phyloP scores from a whole-genome alignment of 805 yeast genomes.

The Candida sithepensis region DNA sequence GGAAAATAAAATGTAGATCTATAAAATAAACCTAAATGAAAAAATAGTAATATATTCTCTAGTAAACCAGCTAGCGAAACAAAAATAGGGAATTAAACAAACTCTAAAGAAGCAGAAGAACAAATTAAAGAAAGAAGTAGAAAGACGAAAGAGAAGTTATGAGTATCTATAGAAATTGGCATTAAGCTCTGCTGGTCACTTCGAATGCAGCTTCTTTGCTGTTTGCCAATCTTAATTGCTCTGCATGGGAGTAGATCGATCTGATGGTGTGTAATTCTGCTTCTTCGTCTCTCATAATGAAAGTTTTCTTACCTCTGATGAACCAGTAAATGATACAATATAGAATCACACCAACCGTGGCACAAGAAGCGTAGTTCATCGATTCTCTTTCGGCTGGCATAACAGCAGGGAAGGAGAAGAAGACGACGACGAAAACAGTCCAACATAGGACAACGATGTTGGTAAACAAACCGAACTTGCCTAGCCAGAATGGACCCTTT shows the following conservation, averaged over 20 bases:
- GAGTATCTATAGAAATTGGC: background rate
- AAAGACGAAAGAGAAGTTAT: background rate
- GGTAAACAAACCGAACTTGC: slow-evolving; percentile 47
- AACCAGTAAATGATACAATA: slow-evolving; percentile 54
- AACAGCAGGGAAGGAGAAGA: slow-evolving; percentile 61
- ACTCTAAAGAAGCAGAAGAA: too few species aligned
- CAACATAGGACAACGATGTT: slow-evolving; percentile 51
- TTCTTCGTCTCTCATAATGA: slow-evolving; percentile 18
- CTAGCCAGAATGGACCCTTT: slow-evolving; percentile 69
- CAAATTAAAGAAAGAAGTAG: too few species aligned
- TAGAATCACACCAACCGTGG: slow-evolving; percentile 42
- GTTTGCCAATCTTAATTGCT: background rate
- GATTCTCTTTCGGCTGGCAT: slow-evolving; percentile 58
- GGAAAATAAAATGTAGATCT: too few species aligned
- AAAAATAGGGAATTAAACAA: too few species aligned
- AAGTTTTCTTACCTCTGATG: slow-evolving; percentile 29
- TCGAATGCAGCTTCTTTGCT: background rate
- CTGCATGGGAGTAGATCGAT: slow-evolving; percentile 1
- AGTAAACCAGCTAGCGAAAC: too few species aligned
- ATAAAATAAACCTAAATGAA: too few species aligned
- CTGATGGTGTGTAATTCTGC: slow-evolving; percentile 1
- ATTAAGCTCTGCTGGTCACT: background rate
- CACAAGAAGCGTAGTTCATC: slow-evolving; percentile 68
- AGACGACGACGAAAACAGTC: slow-evolving; percentile 56
- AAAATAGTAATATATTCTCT: too few species aligned